Base-by-base conservation (phyloP, 2,329 filamentous ascomycete species). In the Monilinia fructicola region DNA sequence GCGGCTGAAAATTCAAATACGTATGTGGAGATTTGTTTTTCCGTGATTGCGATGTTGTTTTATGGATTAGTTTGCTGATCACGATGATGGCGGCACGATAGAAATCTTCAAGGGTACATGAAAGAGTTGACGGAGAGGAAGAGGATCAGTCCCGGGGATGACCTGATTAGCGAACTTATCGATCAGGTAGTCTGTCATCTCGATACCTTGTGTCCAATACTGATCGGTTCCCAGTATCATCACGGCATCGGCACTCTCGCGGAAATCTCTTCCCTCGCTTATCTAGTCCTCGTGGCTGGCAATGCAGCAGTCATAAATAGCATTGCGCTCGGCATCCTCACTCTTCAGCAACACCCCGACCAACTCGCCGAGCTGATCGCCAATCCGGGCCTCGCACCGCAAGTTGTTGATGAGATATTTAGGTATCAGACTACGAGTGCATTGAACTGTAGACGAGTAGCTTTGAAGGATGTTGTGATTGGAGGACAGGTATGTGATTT, bases 241-340 rank as follows among this genome's bases (percentile, higher is more conserved):
- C 83, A 81, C 54, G 81, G 81, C 1, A 83, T 81, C 46, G 77
- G 77, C 2, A 83, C 80, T 0, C 81, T 81, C 0, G 73, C 78
- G 6, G 81, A 83, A 64, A 81, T 81, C 0, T 78, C 80, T 5
- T 50, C 42, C 18, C 58, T 83, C 56, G 80, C 81, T 0, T 83
- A 84, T 71, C 73, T 84, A 10, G 75, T 83, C 6, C 77, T 84
- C 1, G 81, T 83, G 1, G 81, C 82, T 0, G 82, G 82, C 2
- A 84, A 84, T 48, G 82, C 82, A 0, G 83, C 82, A 0, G 81
- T 83, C 79, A 78, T 83, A 5, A 83, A 79, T 71, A 83, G 81
- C 79, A 83, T 83, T 66, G 76, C 78, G 0, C 74, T 83, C 42
- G 82, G 82, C 14, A 75, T 83, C 11, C 75, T 81, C 0, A 80